These are phyloP conservation scores for Phoma herbarum DNA, from an alignment of 2,329 filamentous ascomycete species.

Conservation along the genomic window DNA sequence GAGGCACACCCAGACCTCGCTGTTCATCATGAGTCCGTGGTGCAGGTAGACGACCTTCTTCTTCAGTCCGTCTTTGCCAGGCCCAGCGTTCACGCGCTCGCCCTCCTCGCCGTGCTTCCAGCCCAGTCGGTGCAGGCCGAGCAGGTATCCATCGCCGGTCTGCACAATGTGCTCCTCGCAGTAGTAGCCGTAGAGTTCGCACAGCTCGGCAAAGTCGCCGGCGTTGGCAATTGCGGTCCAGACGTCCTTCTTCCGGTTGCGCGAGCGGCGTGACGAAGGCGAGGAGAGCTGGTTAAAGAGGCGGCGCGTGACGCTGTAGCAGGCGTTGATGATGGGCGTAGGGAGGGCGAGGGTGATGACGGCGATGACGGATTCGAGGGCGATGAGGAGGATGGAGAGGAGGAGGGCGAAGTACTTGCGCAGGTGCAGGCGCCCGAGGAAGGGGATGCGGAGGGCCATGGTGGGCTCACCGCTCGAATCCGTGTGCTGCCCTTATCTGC, in stretches of 20 bases:
- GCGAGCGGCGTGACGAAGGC: conserved; percentile 71
- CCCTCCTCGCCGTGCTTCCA: conserved; percentile 84
- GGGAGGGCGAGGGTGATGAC: conserved; percentile 88
- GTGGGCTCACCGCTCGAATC: not conserved
- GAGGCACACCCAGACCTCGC: conserved; percentile 95
- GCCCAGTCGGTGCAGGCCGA: conserved; percentile 87
- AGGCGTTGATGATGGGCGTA: conserved; percentile 79
- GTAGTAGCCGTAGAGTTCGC: conserved; percentile 87
- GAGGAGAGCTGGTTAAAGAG: conserved; percentile 83
- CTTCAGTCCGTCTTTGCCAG: conserved; percentile 62
- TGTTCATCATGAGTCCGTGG: conserved; percentile 97
- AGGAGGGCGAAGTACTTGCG: conserved; percentile 88
- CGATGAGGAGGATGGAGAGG: conserved; percentile 82
- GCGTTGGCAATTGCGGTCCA: conserved; percentile 84
- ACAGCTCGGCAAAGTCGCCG: conserved; percentile 93
- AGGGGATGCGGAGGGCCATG: conserved; percentile 64
- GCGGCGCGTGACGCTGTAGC: conserved; percentile 81
- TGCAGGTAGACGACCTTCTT: conserved; percentile 95
- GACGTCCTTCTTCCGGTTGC: conserved; percentile 75
- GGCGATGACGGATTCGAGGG: conserved; percentile 82
- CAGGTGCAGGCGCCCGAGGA: conserved; percentile 67
- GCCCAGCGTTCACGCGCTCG: conserved; percentile 76
- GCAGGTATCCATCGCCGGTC: conserved; percentile 90
- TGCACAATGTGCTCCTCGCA: conserved; percentile 97
- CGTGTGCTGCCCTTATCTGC: not conserved